Evolutionary conservation across 2,329 filamentous ascomycete species (phyloP), one percentile per base, ranked within the genome.

Genomic region (Paecilomyces niveus): DNA sequence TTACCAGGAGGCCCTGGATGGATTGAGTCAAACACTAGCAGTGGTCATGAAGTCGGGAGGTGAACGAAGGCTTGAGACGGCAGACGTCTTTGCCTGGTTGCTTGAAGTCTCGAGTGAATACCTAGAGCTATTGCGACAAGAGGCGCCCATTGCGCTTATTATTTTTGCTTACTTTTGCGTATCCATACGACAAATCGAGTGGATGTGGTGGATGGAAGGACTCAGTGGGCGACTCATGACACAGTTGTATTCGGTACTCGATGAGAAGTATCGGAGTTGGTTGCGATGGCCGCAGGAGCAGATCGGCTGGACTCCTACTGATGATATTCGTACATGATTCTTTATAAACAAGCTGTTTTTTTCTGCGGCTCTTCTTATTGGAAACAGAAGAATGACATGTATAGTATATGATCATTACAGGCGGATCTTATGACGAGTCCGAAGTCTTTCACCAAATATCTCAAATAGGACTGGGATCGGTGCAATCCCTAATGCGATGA

Each of bases 401-500:
- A 39, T 6, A 39, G 15, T 15, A 7, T n/a, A 5, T 15, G n/a
- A 18, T 39, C 2, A 39, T n/a, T 39, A 39, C 35, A 39, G n/a
- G 13, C 15, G 35, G n/a, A 39, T 39, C 35, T 6, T 5, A n/a
- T 39, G n/a, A 18, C 35, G 13, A n/a, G 35, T 39, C 6, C 35
- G 13, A 7, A 39, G 13, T n/a, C n/a, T 39, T 39, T 13, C 10
- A 5, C 35, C 35, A 39, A 39, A 39, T n/a, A 39, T n/a, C 35
- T 6, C 15, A n/a, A 39, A 39, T 39, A 39, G 35, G 35, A 39
- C 35, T 6, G 49, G 49, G 18, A 52, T 70, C 58, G 24, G 80
- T 24, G 82, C 78, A 59, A 81, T 63, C 0, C 62, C 77, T 5
- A 84, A 62, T 1, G 75, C 77, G 9, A 83, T 64, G 54, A 83